Evolutionary conservation across 2,329 filamentous ascomycete species (phyloP), one percentile per base, ranked within the genome.

Genomic region (Ramichloridium luteum): DNA sequence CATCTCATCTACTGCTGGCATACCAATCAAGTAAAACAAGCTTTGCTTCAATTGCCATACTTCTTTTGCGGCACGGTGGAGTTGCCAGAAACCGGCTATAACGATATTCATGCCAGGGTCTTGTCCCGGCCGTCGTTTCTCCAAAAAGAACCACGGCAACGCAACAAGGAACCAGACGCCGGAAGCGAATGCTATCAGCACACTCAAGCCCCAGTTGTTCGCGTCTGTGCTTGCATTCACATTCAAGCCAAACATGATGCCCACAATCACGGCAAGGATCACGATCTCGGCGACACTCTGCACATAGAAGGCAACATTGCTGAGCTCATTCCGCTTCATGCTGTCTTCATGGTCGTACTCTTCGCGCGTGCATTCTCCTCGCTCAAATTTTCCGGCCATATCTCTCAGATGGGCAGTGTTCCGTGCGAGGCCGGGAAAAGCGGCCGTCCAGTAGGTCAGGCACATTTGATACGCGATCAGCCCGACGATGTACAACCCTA

Each of bases 401-500:
- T 55, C 50, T 15, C 70, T 58, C 46, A 74, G 55, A 14, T 66
- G 58, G 1, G 50, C 45, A 1, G 67, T 70, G 41, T 74, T 72
- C 5, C 70, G 53, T 4, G 71, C 68, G 5, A 75, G 54, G 0
- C 68, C 62, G 3, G 71, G 70, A 35, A 74, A 74, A 0, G 75
- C 73, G 0, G 76, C 74, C 0, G 73, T 77, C 72, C 74, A 80
- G 50, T 78, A 80, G 0, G 75, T 79, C 29, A 79, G 57, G 0
- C 72, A 75, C 2, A 76, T 68, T 52, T 79, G 74, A 43, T 79
- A 80, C 1, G 68, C 67, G 39, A 80, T 74, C 25, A 79, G 51
- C 2, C 74, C 75, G 11, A 78, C 66, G 34, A 80, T 74, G 49
- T 80, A 80, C 11, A 81, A 51, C 0, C 67, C 75, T 0, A 71